Evolutionary conservation across 129 eudicot species (phyloP), one percentile per base, ranked within the genome.

Genomic region (Silybum marianum): DNA sequence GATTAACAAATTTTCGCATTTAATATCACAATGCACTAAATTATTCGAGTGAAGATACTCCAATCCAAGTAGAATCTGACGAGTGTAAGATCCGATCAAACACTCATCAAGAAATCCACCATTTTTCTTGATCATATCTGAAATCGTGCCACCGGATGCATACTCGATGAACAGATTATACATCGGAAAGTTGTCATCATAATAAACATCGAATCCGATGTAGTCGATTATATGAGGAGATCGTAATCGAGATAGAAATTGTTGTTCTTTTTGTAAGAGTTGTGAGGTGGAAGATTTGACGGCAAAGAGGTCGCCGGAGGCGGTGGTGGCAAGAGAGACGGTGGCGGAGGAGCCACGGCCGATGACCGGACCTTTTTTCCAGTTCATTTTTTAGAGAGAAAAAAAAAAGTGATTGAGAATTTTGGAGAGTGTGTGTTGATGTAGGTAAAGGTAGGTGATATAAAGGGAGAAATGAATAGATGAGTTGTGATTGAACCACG

Each of bases 341-440:
- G 84, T 83, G 87, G 98, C 98, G 88, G 93, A 67, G 81, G 93
- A 81, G 72, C 98, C 97, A 2, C 87, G 88, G 80, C 98, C 97
- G 75, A 94, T 79, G 22, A 69, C 63, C 24, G 89, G 89, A 30
- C 97, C 98, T 73, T 86, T 90, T 28, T 38, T 91, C 92, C 95
- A 94, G 58, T 78, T 74, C 98, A 92, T 91, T 83, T 69, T 16
- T 14, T 51, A 74, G 48, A 30, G 77, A 28, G 30, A 28, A 28
- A 28, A 28, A 28, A 63, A 78, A 24, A 65, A 75, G 21, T 28
- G n/a, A 25, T 11, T n/a, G n/a, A 34, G 67, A 68, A 80, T 23
- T 40, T 32, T 12, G 42, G 34, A 54, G 63, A 21, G 68, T 67
- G 68, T 67, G 65, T 79, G 46, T 25, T 65, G 24, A 9, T 23